Evolutionary conservation across 331 rosid species (phyloP), one percentile per base, ranked within the genome.

Genomic region (Dryas integrifolia): DNA sequence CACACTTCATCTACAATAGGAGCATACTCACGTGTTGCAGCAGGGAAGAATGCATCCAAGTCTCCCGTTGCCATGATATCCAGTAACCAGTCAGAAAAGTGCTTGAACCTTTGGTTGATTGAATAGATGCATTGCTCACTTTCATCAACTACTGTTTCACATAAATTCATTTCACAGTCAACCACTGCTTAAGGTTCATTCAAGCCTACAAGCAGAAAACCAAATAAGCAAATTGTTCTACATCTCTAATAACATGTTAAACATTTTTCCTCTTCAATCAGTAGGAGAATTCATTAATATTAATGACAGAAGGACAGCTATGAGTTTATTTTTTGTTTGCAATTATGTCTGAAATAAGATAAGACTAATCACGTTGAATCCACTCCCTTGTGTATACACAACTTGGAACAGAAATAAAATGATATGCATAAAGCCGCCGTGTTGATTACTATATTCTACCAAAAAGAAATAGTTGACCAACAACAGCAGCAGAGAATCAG

Each of bases 1-100:
- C 97, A 92, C 47, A 89, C 75, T 79, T 92, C 97, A 56, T 89
- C 88, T 13, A 88, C 97, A 80, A 86, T 86, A 68, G 92, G 97
- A 75, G 97, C 96, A 85, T 92, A 92, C 77, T 92, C 97, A 67
- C 97, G 97, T 35, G 97, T 92, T 43, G 97, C 97, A 76, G 97
- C 97, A 74, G 96, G 96, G 70, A 92, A 92, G 87, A 88, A 89
- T 72, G 94, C 87, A 76, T 88, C 97, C 87, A 92, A 83, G 77
- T 92, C 96, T 64, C 97, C 96, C 30, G 88, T 85, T 65, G 97
- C 92, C 92, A 92, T 88, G 18, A 88, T 89, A 85, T 92, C 92
- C 90, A 89, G 82, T 61, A 92, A 81, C 97, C 97, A 92, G 80
- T 92, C 94, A 77, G 96, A 89, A 80, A 92, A 92, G 73, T 86